Conservation (phyloP, 2,329 filamentous ascomycete species). For the Pseudogymnoascus sp. region DNA sequence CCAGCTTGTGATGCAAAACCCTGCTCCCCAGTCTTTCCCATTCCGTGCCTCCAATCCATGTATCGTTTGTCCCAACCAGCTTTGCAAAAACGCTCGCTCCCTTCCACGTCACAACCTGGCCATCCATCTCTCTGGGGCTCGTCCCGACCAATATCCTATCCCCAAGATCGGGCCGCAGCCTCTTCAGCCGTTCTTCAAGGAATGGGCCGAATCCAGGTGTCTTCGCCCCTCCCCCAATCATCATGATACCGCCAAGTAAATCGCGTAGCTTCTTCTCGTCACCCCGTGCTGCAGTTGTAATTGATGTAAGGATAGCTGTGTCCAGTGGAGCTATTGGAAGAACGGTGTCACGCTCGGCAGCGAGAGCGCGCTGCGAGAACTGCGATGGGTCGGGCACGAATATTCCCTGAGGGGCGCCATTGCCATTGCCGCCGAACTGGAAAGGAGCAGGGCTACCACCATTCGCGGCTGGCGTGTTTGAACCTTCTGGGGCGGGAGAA, state of each 20-base stretch:
- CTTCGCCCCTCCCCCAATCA: conserved; percentile 78
- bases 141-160: conserved; percentile 57
- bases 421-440: conserved; percentile 17
- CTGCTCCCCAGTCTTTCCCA: conserved; percentile 80
- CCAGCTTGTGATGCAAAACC: conserved; percentile 73
- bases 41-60: conserved; percentile 82
- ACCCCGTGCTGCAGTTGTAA: conserved; percentile 75
- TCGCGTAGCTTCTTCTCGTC: conserved; percentile 93
- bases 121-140: conserved; percentile 87
- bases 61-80: conserved; percentile 78
- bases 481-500: conserved; percentile 76
- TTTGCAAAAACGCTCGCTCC: conserved; percentile 94
- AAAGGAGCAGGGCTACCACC: conserved; percentile 25
- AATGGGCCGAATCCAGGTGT: conserved; percentile 72
- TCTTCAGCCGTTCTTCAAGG: conserved; percentile 74
- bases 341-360: conserved; percentile 68
- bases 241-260: conserved; percentile 82
- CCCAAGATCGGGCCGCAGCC: conserved; percentile 52
- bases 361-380: conserved; percentile 40
- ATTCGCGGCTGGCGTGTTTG: conserved; percentile 54
- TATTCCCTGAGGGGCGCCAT: conserved; percentile 35
- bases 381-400: conserved; percentile 35
- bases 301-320: conserved; percentile 80
- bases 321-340: conserved; percentile 80
- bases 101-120: conserved; percentile 97